Base-by-base conservation (phyloP, 2,329 filamentous ascomycete species). In the Bipolaris sorokiniana region DNA sequence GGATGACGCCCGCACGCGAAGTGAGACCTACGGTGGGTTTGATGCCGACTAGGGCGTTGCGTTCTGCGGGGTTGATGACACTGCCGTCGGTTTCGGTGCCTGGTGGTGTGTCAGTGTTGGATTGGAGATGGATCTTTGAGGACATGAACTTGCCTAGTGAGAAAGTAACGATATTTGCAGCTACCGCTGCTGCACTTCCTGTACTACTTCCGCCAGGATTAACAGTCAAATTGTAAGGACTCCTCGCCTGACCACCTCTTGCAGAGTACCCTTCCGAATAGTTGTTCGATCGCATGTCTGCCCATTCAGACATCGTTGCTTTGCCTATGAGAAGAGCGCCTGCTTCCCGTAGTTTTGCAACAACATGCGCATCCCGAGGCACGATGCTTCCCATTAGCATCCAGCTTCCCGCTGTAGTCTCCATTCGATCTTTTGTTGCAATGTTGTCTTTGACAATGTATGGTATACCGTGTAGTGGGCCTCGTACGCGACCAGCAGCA, bases 11-110 rank as follows among this genome's bases (percentile, higher is more conserved):
- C 26, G 71, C 71, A 40, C 88, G 79, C 7, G 88, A 90, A 0
- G 88, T 91, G 48, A 91, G 74, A 0, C 90, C 90, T 5, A 92
- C 87, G 1, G 89, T 92, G 1, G 90, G 89, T 76, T 92, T 92
- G 72, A 92, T 84, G 3, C 90, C 90, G 1, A 92, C 88, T 1
- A 92, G 70, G 1, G 81, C 83, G 68, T 90, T 90, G 4, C 88
- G 79, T 71, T 88, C 84, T 0, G 90, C 88, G 0, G 90, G 90
- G 70, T 86, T 88, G 68, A 91, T 90, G 15, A 92, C 66, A 53
- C 75, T 78, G 1, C 79, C 89, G 69, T 92, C 89, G 0, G 89
- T 92, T 76, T 92, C 90, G 0, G 89, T 92, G 3, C 58, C 58
- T 48, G 22, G 44, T 22, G 16, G 2, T 33, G 11, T 6, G 48